Evolutionary conservation across 495 filamentous ascomycete species (phyloP).

Genomic region (Aspergillus haitiensis): DNA sequence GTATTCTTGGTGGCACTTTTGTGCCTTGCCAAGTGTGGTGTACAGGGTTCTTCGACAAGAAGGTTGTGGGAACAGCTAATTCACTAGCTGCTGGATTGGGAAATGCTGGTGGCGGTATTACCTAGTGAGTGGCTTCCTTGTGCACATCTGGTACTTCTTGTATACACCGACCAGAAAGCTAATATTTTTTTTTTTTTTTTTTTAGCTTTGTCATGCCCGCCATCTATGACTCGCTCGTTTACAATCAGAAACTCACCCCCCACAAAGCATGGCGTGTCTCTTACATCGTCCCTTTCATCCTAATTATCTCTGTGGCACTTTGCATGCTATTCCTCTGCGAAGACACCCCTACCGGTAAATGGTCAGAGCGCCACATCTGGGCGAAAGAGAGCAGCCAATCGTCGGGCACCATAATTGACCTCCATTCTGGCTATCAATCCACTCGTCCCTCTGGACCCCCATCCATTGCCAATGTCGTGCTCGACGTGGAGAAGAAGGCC

Average conservation of each 20-base stretch:
- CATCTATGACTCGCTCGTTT: constrained; percentile 78
- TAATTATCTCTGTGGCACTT: constrained; percentile 65
- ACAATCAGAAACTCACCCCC: constrained; percentile 52
- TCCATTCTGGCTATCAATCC: constrained; percentile 41
- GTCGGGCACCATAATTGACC: constrained; percentile 51
- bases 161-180: background rate
- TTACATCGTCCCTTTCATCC: constrained; percentile 80
- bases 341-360: constrained; percentile 84
- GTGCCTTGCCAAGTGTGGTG: constrained; percentile 97
- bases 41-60: constrained; percentile 95
- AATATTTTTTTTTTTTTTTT: background rate
- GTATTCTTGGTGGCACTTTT: constrained; percentile 86
- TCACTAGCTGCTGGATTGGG: constrained; percentile 83
- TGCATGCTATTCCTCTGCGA: constrained; percentile 70
- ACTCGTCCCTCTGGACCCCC: constrained; percentile 33
- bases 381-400: constrained; percentile 23
- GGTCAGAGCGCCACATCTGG: constrained; percentile 67
- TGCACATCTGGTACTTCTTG: background rate
- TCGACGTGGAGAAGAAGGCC: constrained; percentile 41
- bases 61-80: constrained; percentile 88
- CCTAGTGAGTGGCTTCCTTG: constrained; percentile 41
- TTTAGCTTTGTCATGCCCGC: constrained; percentile 90
- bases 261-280: constrained; percentile 81
- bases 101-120: constrained; percentile 88
- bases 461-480: constrained; percentile 45